Percentiles rank a stretch among this genome's conserved stretches.
Conservation (phyloP, 208 protist species). For the Naegleria gruberi region DNA sequence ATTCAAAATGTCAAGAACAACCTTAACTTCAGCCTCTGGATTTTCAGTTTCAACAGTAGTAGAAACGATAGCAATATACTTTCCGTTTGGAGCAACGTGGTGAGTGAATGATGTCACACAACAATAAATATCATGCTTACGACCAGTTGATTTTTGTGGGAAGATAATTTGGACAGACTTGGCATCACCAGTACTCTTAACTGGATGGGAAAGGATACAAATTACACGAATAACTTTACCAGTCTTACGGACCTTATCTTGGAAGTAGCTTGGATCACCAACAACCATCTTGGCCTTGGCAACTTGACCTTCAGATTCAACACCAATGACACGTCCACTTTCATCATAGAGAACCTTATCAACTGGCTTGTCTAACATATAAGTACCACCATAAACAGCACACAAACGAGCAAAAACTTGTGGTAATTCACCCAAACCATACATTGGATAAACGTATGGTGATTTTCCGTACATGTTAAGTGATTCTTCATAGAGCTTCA, state of each 20-base stretch:
- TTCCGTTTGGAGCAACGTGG: constrained; percentile 89
- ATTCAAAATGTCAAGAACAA: constrained; percentile 82
- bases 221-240: constrained; percentile 94
- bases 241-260: constrained; percentile 74
- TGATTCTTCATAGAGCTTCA: constrained; percentile 92
- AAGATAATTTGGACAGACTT: constrained; percentile 94
- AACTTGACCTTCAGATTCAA: constrained; percentile 71
- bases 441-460: constrained; percentile 99
- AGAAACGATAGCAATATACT: constrained; percentile 92
- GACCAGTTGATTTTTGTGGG: constrained; percentile 82
- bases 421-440: constrained; percentile 98
- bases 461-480: constrained; percentile 84
- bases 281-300: constrained; percentile 85
- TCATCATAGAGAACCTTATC: constrained; percentile 89
- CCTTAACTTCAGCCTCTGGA: constrained; percentile 80
- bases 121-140: constrained; percentile 96
- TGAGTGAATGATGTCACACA: constrained; percentile 78
- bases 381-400: constrained; percentile 91
- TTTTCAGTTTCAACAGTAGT: constrained; percentile 92
- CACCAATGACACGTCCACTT: constrained; percentile 80
- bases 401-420: constrained; percentile 92
- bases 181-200: constrained; percentile 62
- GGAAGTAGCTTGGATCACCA: constrained; percentile 98
- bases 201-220: constrained; percentile 88
- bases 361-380: constrained; percentile 96